A percentile compares a stretch with the other conserved stretches of the same genome.
Evolutionary conservation across 1,284 basidiomycete species (phyloP).

Genomic region (Ganoderma lucidum): DNA sequence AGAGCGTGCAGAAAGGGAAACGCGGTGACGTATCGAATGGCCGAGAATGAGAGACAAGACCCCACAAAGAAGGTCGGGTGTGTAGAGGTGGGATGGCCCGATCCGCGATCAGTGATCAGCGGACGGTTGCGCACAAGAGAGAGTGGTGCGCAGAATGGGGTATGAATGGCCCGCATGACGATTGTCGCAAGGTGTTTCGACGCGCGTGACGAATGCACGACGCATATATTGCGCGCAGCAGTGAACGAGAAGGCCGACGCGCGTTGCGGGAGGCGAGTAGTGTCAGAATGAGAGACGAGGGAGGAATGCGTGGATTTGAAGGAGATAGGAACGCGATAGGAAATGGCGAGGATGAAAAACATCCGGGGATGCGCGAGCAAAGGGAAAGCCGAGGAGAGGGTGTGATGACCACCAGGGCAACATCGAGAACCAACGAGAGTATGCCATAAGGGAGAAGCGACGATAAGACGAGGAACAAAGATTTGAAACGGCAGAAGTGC

Average conservation of each 20-base stretch:
- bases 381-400: slow-evolving; percentile 20
- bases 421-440: slow-evolving; percentile 25
- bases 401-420: slow-evolving; percentile 23
- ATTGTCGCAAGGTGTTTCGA: slow-evolving; percentile 17
- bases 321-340: slow-evolving; percentile 32
- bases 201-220: slow-evolving; percentile 16
- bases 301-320: slow-evolving; percentile 17
- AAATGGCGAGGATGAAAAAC: slow-evolving; percentile 33
- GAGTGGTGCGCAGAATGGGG: background rate
- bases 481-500: slow-evolving; percentile 8
- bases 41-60: slow-evolving; percentile 20
- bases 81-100: slow-evolving; percentile 11
- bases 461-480: slow-evolving; percentile 26
- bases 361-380: slow-evolving; percentile 28
- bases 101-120: slow-evolving; percentile 34
- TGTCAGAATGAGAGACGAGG: slow-evolving; percentile 4
- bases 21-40: slow-evolving; percentile 29
- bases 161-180: slow-evolving; percentile 26
- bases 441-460: slow-evolving; percentile 28
- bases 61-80: slow-evolving; percentile 6
- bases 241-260: slow-evolving; percentile 9
- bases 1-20: slow-evolving; percentile 14
- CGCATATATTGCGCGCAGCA: slow-evolving; percentile 15
- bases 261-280: slow-evolving; percentile 21
- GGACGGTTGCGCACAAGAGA: slow-evolving; percentile 15